Evolutionary conservation across 495 filamentous ascomycete genomes (phyloP), one percentile per base, ranked within the genome.

Genomic region (Aspergillus affinis): DNA sequence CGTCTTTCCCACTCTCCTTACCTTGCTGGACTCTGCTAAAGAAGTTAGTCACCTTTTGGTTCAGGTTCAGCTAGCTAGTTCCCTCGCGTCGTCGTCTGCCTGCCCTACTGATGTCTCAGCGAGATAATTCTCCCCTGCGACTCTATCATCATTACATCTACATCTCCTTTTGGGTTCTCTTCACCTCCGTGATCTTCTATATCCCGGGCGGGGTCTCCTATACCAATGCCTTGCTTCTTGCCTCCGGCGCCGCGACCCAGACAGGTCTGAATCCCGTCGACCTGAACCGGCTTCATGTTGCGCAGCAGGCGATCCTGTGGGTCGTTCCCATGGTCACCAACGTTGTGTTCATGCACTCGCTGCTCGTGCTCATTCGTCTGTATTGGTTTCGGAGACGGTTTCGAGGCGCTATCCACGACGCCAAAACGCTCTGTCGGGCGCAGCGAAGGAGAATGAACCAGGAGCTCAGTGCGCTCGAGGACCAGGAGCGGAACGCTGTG

Each of bases 341-440:
- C 59, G 91, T 92, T 3, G 93, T 96, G 55, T 87, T 88, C 52
- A 89, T 96, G 72, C 84, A 93, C 69, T 82, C 86, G 3, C 85
- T 84, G 55, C 89, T 96, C 13, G 92, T 96, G 2, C 90, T 92
- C 61, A 76, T 96, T n/a, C 87, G 92, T 4, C 74, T 96, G 6
- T 93, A 92, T 71, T 96, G 90, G 91, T 96, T 96, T 64, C 91
- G 94, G 71, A 92, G 90, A 66, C 82, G 90, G 8, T 92, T 96
- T 64, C 82, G 88, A 68, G 78, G 83, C 48, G 75, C 77, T 12
- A 80, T 80, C 62, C 73, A 76, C 1, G 78, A 85, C 53, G 67
- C 71, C 3, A 75, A 72, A 57, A 72, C 75, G 15, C 21, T 65
- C 17, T 65, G 59, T 27, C 63, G 49, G 20, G 30, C 41, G 3